These are phyloP conservation scores for Zygosaccharomyces sapae DNA, from an alignment of 1,139 yeast species.

Conservation along the genomic window DNA sequence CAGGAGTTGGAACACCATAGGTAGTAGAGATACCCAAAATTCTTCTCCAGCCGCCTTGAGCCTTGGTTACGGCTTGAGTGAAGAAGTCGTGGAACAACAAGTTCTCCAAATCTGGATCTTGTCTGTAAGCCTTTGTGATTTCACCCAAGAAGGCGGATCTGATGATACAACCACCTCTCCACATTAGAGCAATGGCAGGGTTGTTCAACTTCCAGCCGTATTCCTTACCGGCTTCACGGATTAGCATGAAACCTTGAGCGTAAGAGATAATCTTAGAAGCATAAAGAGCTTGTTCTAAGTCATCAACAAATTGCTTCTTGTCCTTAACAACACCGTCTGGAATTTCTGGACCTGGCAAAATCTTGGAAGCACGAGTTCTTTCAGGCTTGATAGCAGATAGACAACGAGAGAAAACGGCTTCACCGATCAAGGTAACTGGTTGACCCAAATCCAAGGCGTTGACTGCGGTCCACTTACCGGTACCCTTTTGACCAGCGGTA, in stretches of 20 bases:
- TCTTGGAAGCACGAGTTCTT: slow-evolving; percentile 79
- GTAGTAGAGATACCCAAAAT: slow-evolving; percentile 73
- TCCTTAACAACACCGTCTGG: slow-evolving; percentile 61
- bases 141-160: slow-evolving; percentile 98
- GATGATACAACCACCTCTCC: slow-evolving; percentile 99
- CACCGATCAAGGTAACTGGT: slow-evolving; percentile 98
- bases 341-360: slow-evolving; percentile 72
- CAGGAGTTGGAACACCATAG: slow-evolving; percentile 95
- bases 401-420: slow-evolving; percentile 97
- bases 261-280: slow-evolving; percentile 98
- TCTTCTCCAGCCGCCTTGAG: slow-evolving; percentile 94
- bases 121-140: slow-evolving; percentile 93
- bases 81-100: slow-evolving; percentile 94
- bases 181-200: slow-evolving; percentile 98
- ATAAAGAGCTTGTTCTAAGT: slow-evolving; percentile 95
- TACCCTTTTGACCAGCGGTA: slow-evolving; percentile 98
- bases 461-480: slow-evolving; percentile 99
- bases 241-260: slow-evolving; percentile 99
- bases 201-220: slow-evolving; percentile 96
- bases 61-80: slow-evolving; percentile 83
- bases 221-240: slow-evolving; percentile 96
- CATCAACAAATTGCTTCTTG: slow-evolving; percentile 80
- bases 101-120: slow-evolving; percentile 90
- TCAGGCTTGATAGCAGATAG: slow-evolving; percentile 87
- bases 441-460: slow-evolving; percentile 96